phyloP scores from a whole-genome alignment of 495 filamentous ascomycete genomes.

The Cercophora sp. region DNA sequence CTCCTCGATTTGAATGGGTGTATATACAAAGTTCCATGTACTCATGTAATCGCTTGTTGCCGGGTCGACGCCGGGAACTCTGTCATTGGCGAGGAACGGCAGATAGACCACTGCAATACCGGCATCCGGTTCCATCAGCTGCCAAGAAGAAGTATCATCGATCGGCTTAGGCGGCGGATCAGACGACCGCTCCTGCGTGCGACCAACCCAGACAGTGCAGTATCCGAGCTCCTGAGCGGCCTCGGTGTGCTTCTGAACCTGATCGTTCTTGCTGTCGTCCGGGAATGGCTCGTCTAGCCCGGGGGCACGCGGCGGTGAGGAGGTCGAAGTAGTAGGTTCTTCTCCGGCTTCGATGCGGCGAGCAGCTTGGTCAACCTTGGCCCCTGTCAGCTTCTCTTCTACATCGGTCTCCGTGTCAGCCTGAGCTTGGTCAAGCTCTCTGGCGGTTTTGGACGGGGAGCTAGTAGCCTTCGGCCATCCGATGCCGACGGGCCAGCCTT shows the following conservation, averaged over 20 bases:
- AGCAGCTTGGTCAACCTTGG: slow-evolving; percentile 48
- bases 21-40: slow-evolving; percentile 98
- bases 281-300: background rate
- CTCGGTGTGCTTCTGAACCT: slow-evolving; percentile 30
- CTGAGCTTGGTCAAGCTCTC: slow-evolving; percentile 65
- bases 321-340: too few relatives aligned
- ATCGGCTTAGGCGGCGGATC: slow-evolving; percentile 57
- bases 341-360: slow-evolving; percentile 17
- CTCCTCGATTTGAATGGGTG: slow-evolving; percentile 75
- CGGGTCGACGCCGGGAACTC: slow-evolving; percentile 72
- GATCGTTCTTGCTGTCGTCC: slow-evolving; percentile 17
- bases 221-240: slow-evolving; percentile 66
- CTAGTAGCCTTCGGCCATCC: slow-evolving; percentile 74
- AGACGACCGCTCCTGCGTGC: slow-evolving; percentile 62
- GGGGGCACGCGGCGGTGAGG: background rate
- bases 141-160: slow-evolving; percentile 60
- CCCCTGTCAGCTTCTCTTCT: slow-evolving; percentile 58
- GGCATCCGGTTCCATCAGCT: slow-evolving; percentile 70
- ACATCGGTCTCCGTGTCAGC: slow-evolving; percentile 56
- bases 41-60: slow-evolving; percentile 76
- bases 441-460: slow-evolving; percentile 50
- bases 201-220: slow-evolving; percentile 95
- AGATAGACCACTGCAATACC: slow-evolving; percentile 90
- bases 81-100: slow-evolving; percentile 77
- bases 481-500: slow-evolving; percentile 87